phyloP scores from a whole-genome alignment of 192 early-diverging fungal genomes.

The Spinellus fusiger region DNA sequence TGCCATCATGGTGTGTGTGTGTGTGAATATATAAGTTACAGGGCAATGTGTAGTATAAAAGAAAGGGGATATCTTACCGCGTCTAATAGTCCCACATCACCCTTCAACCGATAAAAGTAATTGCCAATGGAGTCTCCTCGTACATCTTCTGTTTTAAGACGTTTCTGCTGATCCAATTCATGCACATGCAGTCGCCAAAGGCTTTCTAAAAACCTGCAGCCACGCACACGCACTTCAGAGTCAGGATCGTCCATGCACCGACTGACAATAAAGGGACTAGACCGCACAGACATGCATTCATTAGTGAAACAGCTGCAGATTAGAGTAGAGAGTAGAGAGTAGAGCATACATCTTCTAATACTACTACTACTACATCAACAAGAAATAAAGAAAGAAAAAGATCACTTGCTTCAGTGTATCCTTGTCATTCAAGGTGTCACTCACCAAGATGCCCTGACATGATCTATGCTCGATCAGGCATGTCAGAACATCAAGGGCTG shows the following conservation, averaged over 20 bases:
- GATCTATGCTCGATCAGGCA: conserved; percentile 41
- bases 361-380: neutral
- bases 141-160: neutral
- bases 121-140: conserved; percentile 14
- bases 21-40: neutral
- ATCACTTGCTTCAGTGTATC: conserved; percentile 16
- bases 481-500: conserved; percentile 43
- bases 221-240: conserved; percentile 43
- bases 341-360: neutral
- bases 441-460: conserved; percentile 40
- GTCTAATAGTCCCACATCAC: conserved; percentile 34
- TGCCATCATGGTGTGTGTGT: neutral
- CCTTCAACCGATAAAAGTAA: conserved; percentile 42
- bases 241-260: conserved; percentile 44
- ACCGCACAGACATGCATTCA: neutral
- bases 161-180: conserved; percentile 16
- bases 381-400: neutral
- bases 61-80: conserved; percentile 26
- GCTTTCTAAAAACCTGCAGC: conserved; percentile 40
- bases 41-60: neutral
- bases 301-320: neutral
- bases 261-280: conserved; percentile 34
- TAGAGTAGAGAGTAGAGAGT: neutral
- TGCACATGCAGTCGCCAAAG: conserved; percentile 40
- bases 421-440: conserved; percentile 19